Base-by-base conservation (phyloP, 2,329 filamentous ascomycete genomes). In the Scytalidium sp. region DNA sequence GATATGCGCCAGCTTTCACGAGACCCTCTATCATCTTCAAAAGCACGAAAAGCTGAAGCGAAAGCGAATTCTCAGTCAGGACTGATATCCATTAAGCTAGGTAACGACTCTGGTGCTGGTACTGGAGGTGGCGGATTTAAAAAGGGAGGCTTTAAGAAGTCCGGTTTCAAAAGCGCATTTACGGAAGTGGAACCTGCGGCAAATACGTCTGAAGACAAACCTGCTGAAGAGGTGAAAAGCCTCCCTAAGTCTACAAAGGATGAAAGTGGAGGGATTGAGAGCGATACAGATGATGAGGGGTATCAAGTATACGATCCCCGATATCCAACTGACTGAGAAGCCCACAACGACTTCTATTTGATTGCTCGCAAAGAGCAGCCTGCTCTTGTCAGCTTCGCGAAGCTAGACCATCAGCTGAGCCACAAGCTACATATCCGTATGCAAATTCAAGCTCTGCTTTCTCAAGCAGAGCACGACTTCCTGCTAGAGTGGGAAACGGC, bases 1-100 rank as follows among this genome's bases (percentile, higher is more conserved):
- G 88, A 94, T 62, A 91, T 93, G 88, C 90, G 90, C 70, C 84
- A 88, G 62, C 86, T 92, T 75, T 84, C 87, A 25, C 83, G 85
- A 58, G 85, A 90, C 57, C 84, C 87, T 1, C 79, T 77, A 47
- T 84, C 83, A 20, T 79, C 76, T 13, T 80, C 77, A 19, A 81
- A 83, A 58, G 83, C 86, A 2, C 75, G 84, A n/a, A 83, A 82
- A 60, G 81, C 83, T 27, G 85, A 90, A 64, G 84, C 84, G 46
- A 87, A 86, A 64, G 83, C 84, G 45, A 83, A 86, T 54, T 64
- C 66, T 11, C 82, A 80, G 8, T 61, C 64, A 20, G 84, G 81
- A 2, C 71, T 90, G 15, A 80, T 89, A 54, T 83, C 79, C 55
- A 86, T 89, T 64, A 87, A 87, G 67, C 64, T 85, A 3, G 75